Base-by-base conservation (phyloP, 768 basidiomycete genomes). In the Boletus speciosus region DNA sequence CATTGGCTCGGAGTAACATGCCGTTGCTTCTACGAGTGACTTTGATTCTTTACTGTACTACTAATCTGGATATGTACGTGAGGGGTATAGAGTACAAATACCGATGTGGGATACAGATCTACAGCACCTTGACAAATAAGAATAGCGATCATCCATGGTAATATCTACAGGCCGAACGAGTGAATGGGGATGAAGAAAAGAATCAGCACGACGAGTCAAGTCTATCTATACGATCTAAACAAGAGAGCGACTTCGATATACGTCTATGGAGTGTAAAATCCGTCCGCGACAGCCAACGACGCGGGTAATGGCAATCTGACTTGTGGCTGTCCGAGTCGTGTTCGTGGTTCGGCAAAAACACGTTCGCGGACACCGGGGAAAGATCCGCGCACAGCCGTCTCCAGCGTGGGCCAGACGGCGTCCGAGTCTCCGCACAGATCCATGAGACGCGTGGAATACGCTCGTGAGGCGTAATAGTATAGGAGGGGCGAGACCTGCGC, bases 331-430 rank as follows among this genome's bases (percentile, higher is more conserved):
- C 58, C 57, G 14, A 61, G 54, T 21, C 60, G 66, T 27, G 48
- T 44, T 38, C 60, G 63, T 41, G 51, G 38, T n/a, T 40, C 27
- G 16, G 41, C 15, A 41, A 74, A 71, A 31, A 66, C 56, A 11
- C 80, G 79, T 68, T 83, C 80, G 55, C 75, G 78, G 46, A 88
- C 66, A 1, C 67, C 61, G 10, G 87, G 82, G 65, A 86, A 86
- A 2, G 78, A 68, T 27, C 72, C 66, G 44, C 73, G 75, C 8
- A 93, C 70, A 34, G 83, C 70, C 43, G 66, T 68, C 49, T 91
- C 89, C n/a, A 95, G 74, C 52, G 82, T 68, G 1, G 88, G 90
- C 90, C 90, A 92, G 51, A 93, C 85, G 63, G 88, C 83, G 59
- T 93, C 88, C 10, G 87, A 87, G 25, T 77, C 73, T 3, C 91